A percentile compares a stretch with the other conserved stretches of the same genome.
phyloP scores from a whole-genome alignment of 2,329 filamentous ascomycete genomes.

The Diplocarpon mali region DNA sequence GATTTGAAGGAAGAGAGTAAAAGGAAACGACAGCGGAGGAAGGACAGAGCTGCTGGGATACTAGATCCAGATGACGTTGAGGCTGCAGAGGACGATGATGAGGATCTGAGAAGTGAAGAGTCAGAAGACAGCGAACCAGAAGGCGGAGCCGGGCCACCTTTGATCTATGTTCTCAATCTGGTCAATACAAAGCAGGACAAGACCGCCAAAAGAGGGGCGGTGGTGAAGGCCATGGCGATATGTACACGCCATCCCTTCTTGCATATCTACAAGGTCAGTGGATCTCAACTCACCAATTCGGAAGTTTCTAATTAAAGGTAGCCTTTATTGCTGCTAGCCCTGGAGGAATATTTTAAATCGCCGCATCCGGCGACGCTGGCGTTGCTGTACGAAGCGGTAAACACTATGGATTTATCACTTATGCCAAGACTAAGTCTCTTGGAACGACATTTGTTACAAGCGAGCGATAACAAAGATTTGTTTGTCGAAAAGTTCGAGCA shows the following conservation, averaged over 20 bases:
- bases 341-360: constrained; percentile 95
- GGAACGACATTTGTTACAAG: constrained; percentile 76
- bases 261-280: constrained; percentile 86
- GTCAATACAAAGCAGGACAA: constrained; percentile 98
- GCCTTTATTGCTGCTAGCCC: constrained; percentile 78
- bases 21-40: constrained; percentile 39
- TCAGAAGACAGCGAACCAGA: constrained; percentile 52
- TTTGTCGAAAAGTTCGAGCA: constrained; percentile 97
- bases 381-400: constrained; percentile 83
- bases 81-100: constrained; percentile 32
- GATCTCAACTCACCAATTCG: constrained; percentile 2
- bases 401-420: constrained; percentile 90
- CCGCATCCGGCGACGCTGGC: constrained; percentile 81
- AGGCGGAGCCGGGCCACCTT: constrained; percentile 69
- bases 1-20: constrained; percentile 48
- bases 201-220: constrained; percentile 79
- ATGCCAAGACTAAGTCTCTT: constrained; percentile 78
- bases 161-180: constrained; percentile 94
- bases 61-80: constrained; percentile 35
- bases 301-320: constrained; percentile 29
- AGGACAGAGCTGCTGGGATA: constrained; percentile 39
- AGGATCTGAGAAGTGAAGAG: constrained; percentile 41
- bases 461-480: constrained; percentile 87
- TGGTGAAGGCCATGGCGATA: constrained; percentile 98
- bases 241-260: constrained; percentile 95